phyloP scores from a whole-genome alignment of 192 early-diverging fungal species.

The Umbelopsis ramanniana region DNA sequence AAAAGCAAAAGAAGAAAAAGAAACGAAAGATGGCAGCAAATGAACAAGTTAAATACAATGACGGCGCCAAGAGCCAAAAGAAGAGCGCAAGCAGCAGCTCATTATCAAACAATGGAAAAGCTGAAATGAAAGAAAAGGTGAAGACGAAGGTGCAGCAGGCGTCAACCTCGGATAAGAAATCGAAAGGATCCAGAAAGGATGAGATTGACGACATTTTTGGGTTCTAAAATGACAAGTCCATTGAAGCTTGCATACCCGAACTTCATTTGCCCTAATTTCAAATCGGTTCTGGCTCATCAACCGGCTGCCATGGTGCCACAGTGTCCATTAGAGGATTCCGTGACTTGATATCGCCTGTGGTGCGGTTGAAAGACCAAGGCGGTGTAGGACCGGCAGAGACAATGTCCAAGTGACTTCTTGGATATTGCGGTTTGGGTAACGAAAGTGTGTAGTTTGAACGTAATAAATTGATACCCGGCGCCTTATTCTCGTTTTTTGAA shows the following conservation, averaged over 20 bases:
- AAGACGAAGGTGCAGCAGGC: background rate
- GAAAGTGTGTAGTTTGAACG: background rate
- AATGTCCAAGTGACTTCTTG: background rate
- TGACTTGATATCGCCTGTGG: background rate
- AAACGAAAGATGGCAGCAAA: background rate
- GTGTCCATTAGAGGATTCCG: background rate
- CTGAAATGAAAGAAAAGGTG: background rate
- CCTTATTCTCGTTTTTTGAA: background rate
- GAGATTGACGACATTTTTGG: constrained; percentile 17
- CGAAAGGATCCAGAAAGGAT: background rate
- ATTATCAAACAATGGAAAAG: background rate
- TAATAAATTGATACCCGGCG: constrained; percentile 18
- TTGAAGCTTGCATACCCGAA: too few species aligned
- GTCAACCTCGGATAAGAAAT: background rate
- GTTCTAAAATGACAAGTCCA: background rate
- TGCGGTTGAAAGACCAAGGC: background rate
- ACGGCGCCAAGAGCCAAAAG: background rate
- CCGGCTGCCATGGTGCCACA: background rate
- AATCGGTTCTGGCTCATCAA: background rate
- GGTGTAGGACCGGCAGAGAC: background rate
- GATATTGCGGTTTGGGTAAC: background rate
- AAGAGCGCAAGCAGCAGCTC: background rate
- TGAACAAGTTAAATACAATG: background rate
- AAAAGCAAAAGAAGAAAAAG: constrained; percentile 8
- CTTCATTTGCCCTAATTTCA: background rate